Conservation (phyloP, 345 rosid genomes). For the Conringia planisiliqua region DNA sequence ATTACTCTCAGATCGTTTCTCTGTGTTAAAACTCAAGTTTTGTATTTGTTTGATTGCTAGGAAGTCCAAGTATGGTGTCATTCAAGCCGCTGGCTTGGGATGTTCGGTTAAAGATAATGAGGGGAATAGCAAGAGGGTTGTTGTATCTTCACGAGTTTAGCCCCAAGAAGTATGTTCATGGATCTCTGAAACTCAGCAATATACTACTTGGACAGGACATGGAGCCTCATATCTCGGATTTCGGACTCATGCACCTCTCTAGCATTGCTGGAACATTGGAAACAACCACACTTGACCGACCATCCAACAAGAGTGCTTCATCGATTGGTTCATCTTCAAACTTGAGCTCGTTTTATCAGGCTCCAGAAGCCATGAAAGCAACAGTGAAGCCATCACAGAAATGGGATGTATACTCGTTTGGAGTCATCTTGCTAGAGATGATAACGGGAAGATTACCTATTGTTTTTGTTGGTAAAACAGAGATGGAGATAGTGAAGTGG, state of each 20-base stretch:
- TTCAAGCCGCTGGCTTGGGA: constrained; percentile 74
- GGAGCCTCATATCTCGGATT: constrained; percentile 82
- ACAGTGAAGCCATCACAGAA: constrained; percentile 83
- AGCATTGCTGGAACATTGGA: constrained; percentile 73
- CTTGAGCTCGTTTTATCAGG: constrained; percentile 66
- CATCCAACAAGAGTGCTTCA: constrained; percentile 41
- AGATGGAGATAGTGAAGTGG: constrained; percentile 84
- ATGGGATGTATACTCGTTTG: constrained; percentile 92
- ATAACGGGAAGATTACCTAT: constrained; percentile 66
- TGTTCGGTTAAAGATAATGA: constrained; percentile 62
- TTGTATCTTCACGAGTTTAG: constrained; percentile 84
- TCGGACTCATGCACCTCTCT: constrained; percentile 89
- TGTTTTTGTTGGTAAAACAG: constrained; percentile 51
- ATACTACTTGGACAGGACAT: constrained; percentile 64
- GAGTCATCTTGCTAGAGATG: constrained; percentile 88
- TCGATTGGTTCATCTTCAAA: constrained; percentile 41
- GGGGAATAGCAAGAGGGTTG: constrained; percentile 74
- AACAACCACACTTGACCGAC: constrained; percentile 51
- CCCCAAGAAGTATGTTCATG: constrained; percentile 88
- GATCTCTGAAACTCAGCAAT: constrained; percentile 79
- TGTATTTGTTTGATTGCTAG: constrained; percentile 29
- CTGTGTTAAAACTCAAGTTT: constrained; percentile 7
- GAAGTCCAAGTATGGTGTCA: constrained; percentile 63
- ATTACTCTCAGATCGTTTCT: neutral
- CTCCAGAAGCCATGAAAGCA: constrained; percentile 77